Conservation (phyloP, 164 flowering plant genomes). For the Vitis rupestris region DNA sequence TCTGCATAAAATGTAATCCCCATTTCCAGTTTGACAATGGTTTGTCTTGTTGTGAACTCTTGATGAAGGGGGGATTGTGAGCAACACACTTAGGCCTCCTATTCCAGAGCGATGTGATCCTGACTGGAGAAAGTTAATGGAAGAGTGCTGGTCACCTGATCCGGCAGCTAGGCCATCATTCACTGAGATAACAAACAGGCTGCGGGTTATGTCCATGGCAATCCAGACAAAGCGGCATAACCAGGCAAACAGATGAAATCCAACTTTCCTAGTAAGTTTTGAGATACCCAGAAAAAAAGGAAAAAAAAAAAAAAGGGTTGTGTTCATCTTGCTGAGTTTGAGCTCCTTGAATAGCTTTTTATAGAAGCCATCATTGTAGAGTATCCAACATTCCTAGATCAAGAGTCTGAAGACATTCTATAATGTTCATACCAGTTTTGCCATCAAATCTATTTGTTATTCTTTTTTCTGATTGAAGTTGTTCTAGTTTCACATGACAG, state of each 20-base stretch:
- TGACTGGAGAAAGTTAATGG: slow-evolving; percentile 59
- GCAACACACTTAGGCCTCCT: slow-evolving; percentile 53
- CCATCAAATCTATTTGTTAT: too few relatives aligned
- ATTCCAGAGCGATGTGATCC: slow-evolving; percentile 52
- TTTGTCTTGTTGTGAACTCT: neutral
- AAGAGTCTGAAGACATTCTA: too few relatives aligned
- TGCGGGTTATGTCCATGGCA: slow-evolving; percentile 41
- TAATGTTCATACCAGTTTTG: too few relatives aligned
- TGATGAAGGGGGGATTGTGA: slow-evolving; percentile 58
- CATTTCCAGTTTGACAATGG: neutral
- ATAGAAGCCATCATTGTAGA: too few relatives aligned
- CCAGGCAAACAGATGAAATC: slow-evolving; percentile 4
- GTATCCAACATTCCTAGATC: too few relatives aligned
- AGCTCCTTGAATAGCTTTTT: too few relatives aligned
- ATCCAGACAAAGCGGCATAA: slow-evolving; percentile 32
- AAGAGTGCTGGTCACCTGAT: slow-evolving; percentile 59
- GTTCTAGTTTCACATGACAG: too few relatives aligned
- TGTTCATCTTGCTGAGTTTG: too few relatives aligned
- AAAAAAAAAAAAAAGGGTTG: too few relatives aligned
- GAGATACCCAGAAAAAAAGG: too few relatives aligned
- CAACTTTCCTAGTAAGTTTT: neutral
- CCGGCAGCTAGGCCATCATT: slow-evolving; percentile 55
- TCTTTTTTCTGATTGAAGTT: too few relatives aligned
- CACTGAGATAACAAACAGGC: slow-evolving; percentile 44
- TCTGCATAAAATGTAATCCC: neutral